phyloP scores from a whole-genome alignment of 768 basidiomycete genomes.

The Rhodotorula toruloides region DNA sequence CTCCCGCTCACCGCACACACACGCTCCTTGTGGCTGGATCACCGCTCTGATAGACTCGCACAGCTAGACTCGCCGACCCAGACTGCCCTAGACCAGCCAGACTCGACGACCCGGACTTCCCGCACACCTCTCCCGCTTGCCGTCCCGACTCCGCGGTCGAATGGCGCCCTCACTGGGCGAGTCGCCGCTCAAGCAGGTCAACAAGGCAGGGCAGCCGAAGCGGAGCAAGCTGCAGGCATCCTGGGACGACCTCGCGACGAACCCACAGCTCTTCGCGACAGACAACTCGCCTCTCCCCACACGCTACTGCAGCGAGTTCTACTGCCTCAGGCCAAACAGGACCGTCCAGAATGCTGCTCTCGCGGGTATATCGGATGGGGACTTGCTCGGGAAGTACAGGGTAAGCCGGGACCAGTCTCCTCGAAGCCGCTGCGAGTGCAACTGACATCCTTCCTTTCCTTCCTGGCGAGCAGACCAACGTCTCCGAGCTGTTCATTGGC shows the following conservation, averaged over 20 bases:
- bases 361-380: not conserved
- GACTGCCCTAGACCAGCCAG: no score
- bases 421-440: no score
- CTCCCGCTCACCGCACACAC: no score
- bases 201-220: not conserved
- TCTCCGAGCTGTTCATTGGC: conserved; percentile 31
- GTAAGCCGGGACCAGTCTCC: no score
- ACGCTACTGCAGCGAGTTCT: conserved; percentile 32
- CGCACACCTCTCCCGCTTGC: not conserved
- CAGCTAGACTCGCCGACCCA: no score
- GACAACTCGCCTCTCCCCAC: not conserved
- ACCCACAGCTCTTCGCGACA: conserved; percentile 9
- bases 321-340: conserved; percentile 16
- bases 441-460: not conserved
- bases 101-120: not conserved
- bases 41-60: no score
- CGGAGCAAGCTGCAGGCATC: conserved; percentile 7
- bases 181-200: conserved; percentile 33
- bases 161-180: not conserved
- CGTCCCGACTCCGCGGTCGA: no score
- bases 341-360: not conserved
- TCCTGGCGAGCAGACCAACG: conserved; percentile 28
- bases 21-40: no score
- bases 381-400: conserved; percentile 15
- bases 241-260: conserved; percentile 14